Percentiles rank a stretch among this genome's conserved stretches.
Evolutionary conservation across 2,329 filamentous ascomycete species (phyloP).

Genomic region (Cordyceps farinosa): DNA sequence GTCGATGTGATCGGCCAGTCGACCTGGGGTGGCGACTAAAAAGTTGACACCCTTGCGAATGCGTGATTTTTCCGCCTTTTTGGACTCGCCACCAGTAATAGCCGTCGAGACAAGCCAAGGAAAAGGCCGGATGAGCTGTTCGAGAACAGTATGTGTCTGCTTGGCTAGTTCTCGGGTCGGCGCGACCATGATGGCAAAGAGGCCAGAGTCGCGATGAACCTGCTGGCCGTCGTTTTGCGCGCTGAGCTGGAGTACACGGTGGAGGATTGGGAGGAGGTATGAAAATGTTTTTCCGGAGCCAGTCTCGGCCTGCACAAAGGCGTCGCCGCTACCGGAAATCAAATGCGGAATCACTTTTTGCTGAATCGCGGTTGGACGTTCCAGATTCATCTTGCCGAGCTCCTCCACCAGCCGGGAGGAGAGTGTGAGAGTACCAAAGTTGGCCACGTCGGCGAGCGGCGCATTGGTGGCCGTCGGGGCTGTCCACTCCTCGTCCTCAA

Average conservation of each 20-base stretch:
- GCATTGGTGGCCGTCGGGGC: slow-evolving; percentile 81
- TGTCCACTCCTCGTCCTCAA: slow-evolving; percentile 50
- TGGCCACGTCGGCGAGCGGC: slow-evolving; percentile 78
- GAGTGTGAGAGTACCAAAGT: slow-evolving; percentile 81
- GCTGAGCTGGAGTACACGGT: slow-evolving; percentile 78
- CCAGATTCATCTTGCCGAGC: slow-evolving; percentile 81
- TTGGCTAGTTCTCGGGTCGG: slow-evolving; percentile 92
- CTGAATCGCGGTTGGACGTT: slow-evolving; percentile 91
- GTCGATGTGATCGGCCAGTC: slow-evolving; percentile 85
- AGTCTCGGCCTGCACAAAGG: slow-evolving; percentile 94
- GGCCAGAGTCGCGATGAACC: slow-evolving; percentile 78
- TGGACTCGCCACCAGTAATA: slow-evolving; percentile 66
- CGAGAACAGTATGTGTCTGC: slow-evolving; percentile 84
- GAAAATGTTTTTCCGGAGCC: slow-evolving; percentile 96
- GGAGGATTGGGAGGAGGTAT: slow-evolving; percentile 90
- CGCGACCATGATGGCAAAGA: slow-evolving; percentile 91
- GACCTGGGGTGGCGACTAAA: slow-evolving; percentile 87
- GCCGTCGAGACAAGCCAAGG: slow-evolving; percentile 93
- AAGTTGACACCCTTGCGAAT: slow-evolving; percentile 94
- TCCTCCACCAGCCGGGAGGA: slow-evolving; percentile 78
- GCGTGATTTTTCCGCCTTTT: slow-evolving; percentile 84
- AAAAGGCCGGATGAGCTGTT: slow-evolving; percentile 79
- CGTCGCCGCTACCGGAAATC: slow-evolving; percentile 76
- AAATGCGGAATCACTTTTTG: slow-evolving; percentile 82
- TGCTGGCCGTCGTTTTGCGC: slow-evolving; percentile 47